A percentile compares a stretch with the other conserved stretches of the same genome.
These are phyloP conservation scores for Rhodotorula glutinis DNA, from an alignment of 1,284 basidiomycete genomes.

Conservation along the genomic window DNA sequence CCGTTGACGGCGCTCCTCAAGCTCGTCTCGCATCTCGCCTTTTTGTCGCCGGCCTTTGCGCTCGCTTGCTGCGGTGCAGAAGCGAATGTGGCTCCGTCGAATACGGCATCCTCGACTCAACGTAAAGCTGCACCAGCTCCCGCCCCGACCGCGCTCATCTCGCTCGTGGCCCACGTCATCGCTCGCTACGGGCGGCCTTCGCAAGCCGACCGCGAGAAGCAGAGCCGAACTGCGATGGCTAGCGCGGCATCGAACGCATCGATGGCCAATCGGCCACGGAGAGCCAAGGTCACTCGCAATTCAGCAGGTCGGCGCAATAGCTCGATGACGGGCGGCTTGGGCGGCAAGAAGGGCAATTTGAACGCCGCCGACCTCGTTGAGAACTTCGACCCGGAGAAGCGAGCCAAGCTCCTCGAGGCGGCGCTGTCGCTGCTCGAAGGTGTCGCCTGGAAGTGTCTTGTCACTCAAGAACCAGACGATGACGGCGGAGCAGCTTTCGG, in stretches of 20 bases:
- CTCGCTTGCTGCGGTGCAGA: background rate
- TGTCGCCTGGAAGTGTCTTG: slow-evolving; percentile 21
- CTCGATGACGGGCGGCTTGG: background rate
- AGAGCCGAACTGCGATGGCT: background rate
- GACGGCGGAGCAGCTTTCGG: background rate
- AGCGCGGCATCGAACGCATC: no score
- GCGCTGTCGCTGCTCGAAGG: slow-evolving; percentile 24
- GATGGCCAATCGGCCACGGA: background rate
- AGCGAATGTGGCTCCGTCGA: no score
- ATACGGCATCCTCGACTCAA: background rate
- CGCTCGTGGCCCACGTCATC: slow-evolving; percentile 21
- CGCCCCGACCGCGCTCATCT: background rate
- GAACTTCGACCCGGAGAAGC: slow-evolving; percentile 11
- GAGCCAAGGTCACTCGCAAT: background rate
- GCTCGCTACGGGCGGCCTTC: slow-evolving; percentile 24
- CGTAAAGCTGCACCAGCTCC: background rate
- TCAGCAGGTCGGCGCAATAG: background rate
- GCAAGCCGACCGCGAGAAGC: background rate
- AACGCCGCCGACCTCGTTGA: background rate
- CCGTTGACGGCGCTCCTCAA: slow-evolving; percentile 27
- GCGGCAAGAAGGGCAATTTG: background rate
- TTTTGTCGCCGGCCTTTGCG: slow-evolving; percentile 18
- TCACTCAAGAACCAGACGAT: background rate
- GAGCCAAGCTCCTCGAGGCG: slow-evolving; percentile 8
- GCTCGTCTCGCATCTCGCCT: slow-evolving; percentile 22